Evolutionary conservation across 768 basidiomycete species (phyloP).

Genomic region (Amanita exitialis): DNA sequence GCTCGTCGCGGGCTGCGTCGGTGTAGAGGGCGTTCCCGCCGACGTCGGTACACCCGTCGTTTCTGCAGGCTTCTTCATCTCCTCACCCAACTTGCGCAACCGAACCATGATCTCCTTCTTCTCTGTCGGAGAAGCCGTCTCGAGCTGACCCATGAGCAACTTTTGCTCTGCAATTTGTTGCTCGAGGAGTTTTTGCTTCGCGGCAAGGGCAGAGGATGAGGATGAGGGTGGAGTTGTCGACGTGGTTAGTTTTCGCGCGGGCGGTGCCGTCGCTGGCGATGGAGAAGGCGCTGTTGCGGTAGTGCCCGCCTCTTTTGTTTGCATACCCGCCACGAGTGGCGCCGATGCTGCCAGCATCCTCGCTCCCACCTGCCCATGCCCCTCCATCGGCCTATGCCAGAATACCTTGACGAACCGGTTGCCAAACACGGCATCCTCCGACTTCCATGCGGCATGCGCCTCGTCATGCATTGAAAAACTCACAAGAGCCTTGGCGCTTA

Average conservation of each 20-base stretch:
- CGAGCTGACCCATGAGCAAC: constrained; percentile 62
- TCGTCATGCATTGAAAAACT: constrained; percentile 79
- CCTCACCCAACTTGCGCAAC: constrained; percentile 67
- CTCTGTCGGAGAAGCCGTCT: constrained; percentile 53
- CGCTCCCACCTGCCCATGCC: constrained; percentile 73
- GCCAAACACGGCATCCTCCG: constrained; percentile 89
- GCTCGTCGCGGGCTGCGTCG: constrained; percentile 10
- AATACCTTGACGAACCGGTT: constrained; percentile 94
- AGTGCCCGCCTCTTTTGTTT: constrained; percentile 20
- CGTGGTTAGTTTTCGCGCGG: constrained; percentile 9
- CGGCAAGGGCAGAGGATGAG: constrained; percentile 37
- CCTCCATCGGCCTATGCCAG: constrained; percentile 91
- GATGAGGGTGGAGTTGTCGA: constrained; percentile 16
- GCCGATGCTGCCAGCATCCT: constrained; percentile 79
- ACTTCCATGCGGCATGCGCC: constrained; percentile 85
- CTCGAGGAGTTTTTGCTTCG: constrained; percentile 67
- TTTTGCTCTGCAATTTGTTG: constrained; percentile 88
- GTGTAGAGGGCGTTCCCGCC: constrained; percentile 16
- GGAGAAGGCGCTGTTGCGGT: constrained; percentile 15
- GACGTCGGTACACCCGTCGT: constrained; percentile 15
- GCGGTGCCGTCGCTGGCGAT: constrained; percentile 9
- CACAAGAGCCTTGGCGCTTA: constrained; percentile 71
- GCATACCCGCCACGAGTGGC: constrained; percentile 58
- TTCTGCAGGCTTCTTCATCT: constrained; percentile 48
- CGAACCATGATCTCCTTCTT: constrained; percentile 74